A percentile compares a stretch with the other conserved stretches of the same genome.
phyloP scores from a whole-genome alignment of 169 alveolate species.

The Plasmodium gaboni region DNA sequence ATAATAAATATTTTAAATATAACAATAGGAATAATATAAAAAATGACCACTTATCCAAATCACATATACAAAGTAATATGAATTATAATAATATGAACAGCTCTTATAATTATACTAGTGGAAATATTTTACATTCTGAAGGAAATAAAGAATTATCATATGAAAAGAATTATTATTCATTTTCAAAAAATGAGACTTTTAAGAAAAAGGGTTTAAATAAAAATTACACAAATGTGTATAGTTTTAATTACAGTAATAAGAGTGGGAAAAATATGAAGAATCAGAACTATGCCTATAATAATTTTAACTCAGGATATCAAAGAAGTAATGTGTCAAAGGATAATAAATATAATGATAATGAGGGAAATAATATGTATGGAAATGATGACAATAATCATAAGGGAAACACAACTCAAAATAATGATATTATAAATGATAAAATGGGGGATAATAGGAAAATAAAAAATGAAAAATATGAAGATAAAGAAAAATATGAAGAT shows the following conservation, averaged over 20 bases:
- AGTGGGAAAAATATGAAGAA: slow-evolving; percentile 1
- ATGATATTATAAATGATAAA: neutral
- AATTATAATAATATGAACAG: too few relatives aligned
- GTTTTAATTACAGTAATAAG: slow-evolving; percentile 16
- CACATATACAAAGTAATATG: too few relatives aligned
- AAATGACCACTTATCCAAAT: too few relatives aligned
- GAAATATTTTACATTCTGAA: too few relatives aligned
- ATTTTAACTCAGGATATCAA: neutral
- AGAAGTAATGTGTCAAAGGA: neutral
- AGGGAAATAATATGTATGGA: neutral
- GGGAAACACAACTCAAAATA: neutral
- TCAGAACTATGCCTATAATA: neutral
- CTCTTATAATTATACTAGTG: too few relatives aligned
- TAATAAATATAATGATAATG: slow-evolving; percentile 1
- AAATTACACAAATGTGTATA: neutral
- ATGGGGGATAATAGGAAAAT: neutral
- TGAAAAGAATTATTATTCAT: too few relatives aligned
- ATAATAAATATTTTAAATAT: too few relatives aligned
- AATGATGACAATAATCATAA: neutral
- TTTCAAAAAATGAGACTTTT: too few relatives aligned
- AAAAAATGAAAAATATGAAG: neutral
- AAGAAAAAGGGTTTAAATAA: neutral
- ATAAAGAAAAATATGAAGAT: slow-evolving; percentile 1
- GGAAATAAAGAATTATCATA: too few relatives aligned
- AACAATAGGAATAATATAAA: too few relatives aligned